These are phyloP conservation scores for Cyberlindnera maritima DNA, from an alignment of 805 yeast genomes.

Conservation along the genomic window DNA sequence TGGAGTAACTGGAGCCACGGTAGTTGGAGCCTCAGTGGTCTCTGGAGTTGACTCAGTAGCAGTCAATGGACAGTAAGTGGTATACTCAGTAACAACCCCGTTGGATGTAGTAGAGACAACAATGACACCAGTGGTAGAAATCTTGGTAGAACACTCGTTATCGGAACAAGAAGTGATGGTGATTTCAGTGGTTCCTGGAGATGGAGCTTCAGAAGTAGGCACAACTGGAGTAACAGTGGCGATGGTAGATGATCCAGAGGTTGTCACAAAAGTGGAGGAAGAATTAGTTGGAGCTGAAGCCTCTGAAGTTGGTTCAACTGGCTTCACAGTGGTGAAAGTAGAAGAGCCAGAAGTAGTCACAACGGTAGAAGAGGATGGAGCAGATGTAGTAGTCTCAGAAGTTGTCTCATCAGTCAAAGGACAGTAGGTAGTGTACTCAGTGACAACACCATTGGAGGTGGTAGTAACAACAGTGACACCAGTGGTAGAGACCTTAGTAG, in stretches of 20 bases:
- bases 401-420: constrained; percentile 27
- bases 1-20: too few relatives aligned
- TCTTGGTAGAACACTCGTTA: neutral
- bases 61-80: constrained; percentile 9
- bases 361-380: neutral
- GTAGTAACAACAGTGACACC: constrained; percentile 27
- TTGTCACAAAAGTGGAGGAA: neutral
- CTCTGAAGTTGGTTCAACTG: neutral
- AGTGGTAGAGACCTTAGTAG: constrained; percentile 18
- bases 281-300: neutral
- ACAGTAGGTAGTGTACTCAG: constrained; percentile 41
- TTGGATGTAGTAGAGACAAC: constrained; percentile 10
- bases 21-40: neutral
- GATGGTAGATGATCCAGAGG: neutral
- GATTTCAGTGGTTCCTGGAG: neutral
- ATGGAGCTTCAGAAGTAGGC: neutral
- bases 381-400: neutral
- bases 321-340: neutral
- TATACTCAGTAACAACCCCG: constrained; percentile 5
- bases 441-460: constrained; percentile 30
- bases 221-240: neutral
- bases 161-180: neutral
- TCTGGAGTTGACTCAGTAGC: neutral
- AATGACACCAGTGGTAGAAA: constrained; percentile 21
- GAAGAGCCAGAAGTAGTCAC: neutral